Conservation (phyloP, 2,329 filamentous ascomycete species). For the Fusarium sp. region DNA sequence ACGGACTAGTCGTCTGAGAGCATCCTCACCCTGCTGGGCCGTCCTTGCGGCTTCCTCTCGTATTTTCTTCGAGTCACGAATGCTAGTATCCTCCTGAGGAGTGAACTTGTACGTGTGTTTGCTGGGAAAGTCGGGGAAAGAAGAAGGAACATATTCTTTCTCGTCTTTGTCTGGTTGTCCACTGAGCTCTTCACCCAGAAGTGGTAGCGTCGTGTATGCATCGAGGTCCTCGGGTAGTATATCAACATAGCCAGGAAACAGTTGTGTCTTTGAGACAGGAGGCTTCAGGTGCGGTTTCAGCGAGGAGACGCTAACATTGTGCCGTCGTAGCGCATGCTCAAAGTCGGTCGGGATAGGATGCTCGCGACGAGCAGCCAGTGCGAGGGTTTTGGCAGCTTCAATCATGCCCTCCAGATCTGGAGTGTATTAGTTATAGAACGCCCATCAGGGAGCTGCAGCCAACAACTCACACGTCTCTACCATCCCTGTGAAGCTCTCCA, state of each 20-base stretch:
- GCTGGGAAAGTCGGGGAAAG: conserved; percentile 71
- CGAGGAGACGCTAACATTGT: conserved; percentile 61
- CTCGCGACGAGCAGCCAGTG: conserved; percentile 61
- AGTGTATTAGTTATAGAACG: conserved; percentile 8
- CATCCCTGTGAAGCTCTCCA: conserved; percentile 66
- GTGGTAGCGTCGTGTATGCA: conserved; percentile 54
- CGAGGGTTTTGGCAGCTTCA: conserved; percentile 58
- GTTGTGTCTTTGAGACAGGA: conserved; percentile 55
- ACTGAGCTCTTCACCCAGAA: conserved; percentile 65
- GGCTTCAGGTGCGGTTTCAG: conserved; percentile 67
- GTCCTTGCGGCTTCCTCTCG: conserved; percentile 68
- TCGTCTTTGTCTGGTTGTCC: conserved; percentile 66
- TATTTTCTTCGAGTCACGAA: conserved; percentile 65
- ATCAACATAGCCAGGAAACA: conserved; percentile 52
- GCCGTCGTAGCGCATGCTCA: conserved; percentile 60
- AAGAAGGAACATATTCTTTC: conserved; percentile 65
- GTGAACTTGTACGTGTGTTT: conserved; percentile 72
- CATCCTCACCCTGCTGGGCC: conserved; percentile 70
- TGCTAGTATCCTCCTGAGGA: conserved; percentile 58
- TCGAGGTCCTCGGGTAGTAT: conserved; percentile 52
- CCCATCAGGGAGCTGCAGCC: too few relatives aligned
- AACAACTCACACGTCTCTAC: conserved; percentile 65
- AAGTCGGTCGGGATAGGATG: conserved; percentile 67
- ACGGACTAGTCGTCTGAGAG: conserved; percentile 66
- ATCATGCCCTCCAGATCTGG: conserved; percentile 61